phyloP scores from a whole-genome alignment of 2,329 filamentous ascomycete genomes.

The Pseudopyricularia javanii region DNA sequence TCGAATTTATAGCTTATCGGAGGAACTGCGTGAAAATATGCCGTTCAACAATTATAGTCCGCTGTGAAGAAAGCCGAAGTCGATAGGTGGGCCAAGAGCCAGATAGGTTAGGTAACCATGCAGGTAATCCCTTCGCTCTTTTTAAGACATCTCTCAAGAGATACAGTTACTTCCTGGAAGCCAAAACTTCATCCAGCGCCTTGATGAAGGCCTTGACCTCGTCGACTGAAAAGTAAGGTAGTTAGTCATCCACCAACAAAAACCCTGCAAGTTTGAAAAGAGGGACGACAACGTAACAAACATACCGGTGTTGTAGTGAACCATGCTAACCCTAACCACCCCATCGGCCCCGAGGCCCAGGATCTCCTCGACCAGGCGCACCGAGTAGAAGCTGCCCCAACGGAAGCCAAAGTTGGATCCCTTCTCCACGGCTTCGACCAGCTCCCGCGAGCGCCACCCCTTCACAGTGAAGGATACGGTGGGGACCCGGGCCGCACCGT shows the following conservation, averaged over 20 bases:
- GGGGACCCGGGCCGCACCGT: conserved; percentile 39
- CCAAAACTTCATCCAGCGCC: conserved; percentile 29
- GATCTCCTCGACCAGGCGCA: conserved; percentile 42
- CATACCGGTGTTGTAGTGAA: conserved; percentile 55
- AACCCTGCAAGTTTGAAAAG: background rate
- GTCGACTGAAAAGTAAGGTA: conserved; percentile 24
- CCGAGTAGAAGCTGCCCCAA: conserved; percentile 52
- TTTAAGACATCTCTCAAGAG: no score
- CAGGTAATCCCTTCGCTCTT: no score
- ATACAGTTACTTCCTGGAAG: background rate
- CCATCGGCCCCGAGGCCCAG: conserved; percentile 43
- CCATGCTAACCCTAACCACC: conserved; percentile 51
- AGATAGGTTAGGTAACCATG: no score
- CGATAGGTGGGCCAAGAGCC: no score
- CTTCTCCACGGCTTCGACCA: conserved; percentile 45
- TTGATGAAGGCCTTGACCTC: conserved; percentile 41
- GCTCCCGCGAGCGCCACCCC: conserved; percentile 32
- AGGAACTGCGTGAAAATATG: no score
- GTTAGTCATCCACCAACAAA: conserved; percentile 4
- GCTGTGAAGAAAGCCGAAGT: no score
- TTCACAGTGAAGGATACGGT: conserved; percentile 51
- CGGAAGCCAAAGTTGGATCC: conserved; percentile 43
- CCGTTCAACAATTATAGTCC: no score
- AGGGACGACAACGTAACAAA: conserved; percentile 4
- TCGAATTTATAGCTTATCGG: no score